Percentiles rank a stretch among this genome's conserved stretches.
Evolutionary conservation across 257 asterid genomes (phyloP).

Genomic region (Cinchona pubescens): DNA sequence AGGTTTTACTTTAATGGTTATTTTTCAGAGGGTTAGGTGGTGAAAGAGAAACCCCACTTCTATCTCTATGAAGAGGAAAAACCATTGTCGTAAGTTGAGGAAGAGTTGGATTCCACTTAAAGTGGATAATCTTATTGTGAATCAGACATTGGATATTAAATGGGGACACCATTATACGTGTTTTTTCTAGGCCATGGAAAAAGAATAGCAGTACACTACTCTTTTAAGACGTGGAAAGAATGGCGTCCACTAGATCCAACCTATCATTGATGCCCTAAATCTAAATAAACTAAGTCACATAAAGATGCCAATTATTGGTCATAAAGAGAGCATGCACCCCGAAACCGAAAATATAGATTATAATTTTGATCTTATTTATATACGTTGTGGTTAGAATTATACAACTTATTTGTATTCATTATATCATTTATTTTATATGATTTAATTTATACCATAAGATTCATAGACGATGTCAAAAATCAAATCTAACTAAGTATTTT

Average conservation of each 20-base stretch:
- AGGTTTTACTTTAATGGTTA: conserved; percentile 27
- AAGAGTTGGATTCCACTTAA: conserved; percentile 75
- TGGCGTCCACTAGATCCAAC: conserved; percentile 56
- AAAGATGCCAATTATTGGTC: conserved; percentile 67
- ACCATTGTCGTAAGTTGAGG: conserved; percentile 31
- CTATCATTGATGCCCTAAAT: conserved; percentile 45
- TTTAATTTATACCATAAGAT: too few relatives aligned
- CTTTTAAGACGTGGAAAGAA: conserved; percentile 62
- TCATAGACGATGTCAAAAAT: too few relatives aligned
- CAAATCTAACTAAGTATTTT: too few relatives aligned
- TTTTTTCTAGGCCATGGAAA: conserved; percentile 24
- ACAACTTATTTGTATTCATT: too few relatives aligned
- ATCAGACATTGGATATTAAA: conserved; percentile 42
- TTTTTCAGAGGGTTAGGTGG: conserved; percentile 52
- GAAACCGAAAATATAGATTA: too few relatives aligned
- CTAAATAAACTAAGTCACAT: conserved; percentile 37
- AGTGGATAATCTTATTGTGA: conserved; percentile 52
- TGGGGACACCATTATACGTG: conserved; percentile 37
- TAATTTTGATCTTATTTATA: too few relatives aligned
- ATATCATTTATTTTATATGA: too few relatives aligned
- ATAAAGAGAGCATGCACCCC: conserved; percentile 30
- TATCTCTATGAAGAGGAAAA: conserved; percentile 22
- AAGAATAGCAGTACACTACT: conserved; percentile 16
- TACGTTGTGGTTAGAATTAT: too few relatives aligned
- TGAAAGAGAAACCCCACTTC: conserved; percentile 65